phyloP scores from a whole-genome alignment of 2,329 filamentous ascomycete genomes.

The Talaromyces sp. region DNA sequence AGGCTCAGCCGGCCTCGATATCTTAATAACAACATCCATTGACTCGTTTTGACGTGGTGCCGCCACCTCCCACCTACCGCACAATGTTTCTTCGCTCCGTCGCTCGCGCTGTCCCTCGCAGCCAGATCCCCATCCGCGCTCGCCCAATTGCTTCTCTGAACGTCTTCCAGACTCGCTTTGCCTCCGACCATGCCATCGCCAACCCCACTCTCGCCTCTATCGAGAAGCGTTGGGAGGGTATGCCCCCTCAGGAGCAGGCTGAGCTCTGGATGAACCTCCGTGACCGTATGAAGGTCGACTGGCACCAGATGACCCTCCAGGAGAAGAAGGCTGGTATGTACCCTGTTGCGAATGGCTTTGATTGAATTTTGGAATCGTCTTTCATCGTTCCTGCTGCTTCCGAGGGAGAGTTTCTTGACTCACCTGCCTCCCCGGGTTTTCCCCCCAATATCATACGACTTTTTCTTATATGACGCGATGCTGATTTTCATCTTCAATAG shows the following conservation, averaged over 20 bases:
- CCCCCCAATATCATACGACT: constrained; percentile 5
- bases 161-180: constrained; percentile 55
- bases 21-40: constrained; percentile 29
- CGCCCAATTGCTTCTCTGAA: constrained; percentile 43
- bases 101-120: constrained; percentile 49
- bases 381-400: constrained; percentile 19
- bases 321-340: constrained; percentile 99
- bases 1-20: constrained; percentile 21
- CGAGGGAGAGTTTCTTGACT: constrained; percentile 12
- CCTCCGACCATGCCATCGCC: constrained; percentile 87
- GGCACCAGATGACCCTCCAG: constrained; percentile 90
- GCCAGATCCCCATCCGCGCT: constrained; percentile 43
- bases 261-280: constrained; percentile 98
- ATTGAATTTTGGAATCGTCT: not conserved
- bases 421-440: not conserved
- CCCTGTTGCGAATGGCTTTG: not conserved
- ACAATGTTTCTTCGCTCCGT: constrained; percentile 52
- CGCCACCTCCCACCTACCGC: constrained; percentile 33
- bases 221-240: constrained; percentile 98
- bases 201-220: constrained; percentile 98
- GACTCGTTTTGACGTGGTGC: constrained; percentile 31
- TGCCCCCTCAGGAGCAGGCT: constrained; percentile 98
- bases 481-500: constrained; percentile 52
- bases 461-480: constrained; percentile 14
- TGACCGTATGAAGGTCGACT: constrained; percentile 98